A percentile compares a stretch with the other conserved stretches of the same genome.
phyloP scores from a whole-genome alignment of 2,329 filamentous ascomycete species.

The Phialocephala sp. region DNA sequence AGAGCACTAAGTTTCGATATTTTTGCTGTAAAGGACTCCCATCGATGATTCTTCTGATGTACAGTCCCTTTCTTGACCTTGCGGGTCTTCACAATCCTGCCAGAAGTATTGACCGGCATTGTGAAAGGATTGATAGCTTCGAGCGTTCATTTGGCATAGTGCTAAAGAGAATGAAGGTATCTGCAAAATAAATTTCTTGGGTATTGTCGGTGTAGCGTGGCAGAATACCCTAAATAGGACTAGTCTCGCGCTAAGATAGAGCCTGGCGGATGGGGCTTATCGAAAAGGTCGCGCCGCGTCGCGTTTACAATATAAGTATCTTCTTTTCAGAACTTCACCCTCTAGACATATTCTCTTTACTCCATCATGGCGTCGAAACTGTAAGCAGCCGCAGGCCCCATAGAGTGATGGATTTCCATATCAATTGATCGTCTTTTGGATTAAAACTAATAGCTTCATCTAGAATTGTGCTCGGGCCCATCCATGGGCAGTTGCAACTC shows the following conservation, averaged over 20 bases:
- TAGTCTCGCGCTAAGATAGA: conserved; percentile 32
- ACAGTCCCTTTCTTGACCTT: conserved; percentile 74
- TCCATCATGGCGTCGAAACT: conserved; percentile 53
- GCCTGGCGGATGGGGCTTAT: conserved; percentile 22
- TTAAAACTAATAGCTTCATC: conserved; percentile 26
- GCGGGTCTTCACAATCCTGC: conserved; percentile 70
- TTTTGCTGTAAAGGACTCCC: conserved; percentile 89
- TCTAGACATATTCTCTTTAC: background rate
- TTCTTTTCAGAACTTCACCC: conserved; percentile 13
- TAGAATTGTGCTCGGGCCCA: conserved; percentile 72
- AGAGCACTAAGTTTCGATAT: conserved; percentile 87
- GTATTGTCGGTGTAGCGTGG: conserved; percentile 15
- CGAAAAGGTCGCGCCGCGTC: conserved; percentile 23
- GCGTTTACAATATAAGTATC: conserved; percentile 7
- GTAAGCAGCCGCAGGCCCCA: conserved; percentile 20
- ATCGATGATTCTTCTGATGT: conserved; percentile 84
- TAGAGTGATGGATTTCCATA: background rate
- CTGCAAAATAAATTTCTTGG: conserved; percentile 18
- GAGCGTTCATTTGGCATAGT: background rate
- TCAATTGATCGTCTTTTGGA: conserved; percentile 2
- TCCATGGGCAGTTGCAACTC: conserved; percentile 77
- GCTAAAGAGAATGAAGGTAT: background rate
- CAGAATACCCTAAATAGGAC: conserved; percentile 20
- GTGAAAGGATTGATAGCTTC: conserved; percentile 41
- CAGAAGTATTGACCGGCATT: conserved; percentile 67